phyloP scores from a whole-genome alignment of 2,329 filamentous ascomycete genomes.

The Madurella fahalii region DNA sequence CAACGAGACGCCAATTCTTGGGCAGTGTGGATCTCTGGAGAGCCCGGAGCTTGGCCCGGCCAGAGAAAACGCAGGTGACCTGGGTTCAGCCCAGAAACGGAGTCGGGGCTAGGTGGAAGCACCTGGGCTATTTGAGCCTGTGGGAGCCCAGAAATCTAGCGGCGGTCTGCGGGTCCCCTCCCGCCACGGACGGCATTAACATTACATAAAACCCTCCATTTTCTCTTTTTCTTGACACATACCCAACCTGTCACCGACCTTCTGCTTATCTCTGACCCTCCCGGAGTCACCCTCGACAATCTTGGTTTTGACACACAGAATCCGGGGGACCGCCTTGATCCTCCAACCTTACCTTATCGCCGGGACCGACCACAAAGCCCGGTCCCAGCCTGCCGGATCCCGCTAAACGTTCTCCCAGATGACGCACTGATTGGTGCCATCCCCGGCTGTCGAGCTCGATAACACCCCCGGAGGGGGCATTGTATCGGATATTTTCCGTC shows the following conservation, averaged over 20 bases:
- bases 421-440: conserved; percentile 42
- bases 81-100: conserved; percentile 21
- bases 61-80: conserved; percentile 24
- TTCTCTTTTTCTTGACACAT: conserved; percentile 40
- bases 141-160: conserved; percentile 20
- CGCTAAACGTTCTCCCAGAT: conserved; percentile 31
- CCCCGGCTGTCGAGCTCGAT: conserved; percentile 26
- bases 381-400: conserved; percentile 39
- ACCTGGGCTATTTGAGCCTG: conserved; percentile 25
- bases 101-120: conserved; percentile 21
- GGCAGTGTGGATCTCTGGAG: background rate
- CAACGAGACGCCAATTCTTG: conserved; percentile 6
- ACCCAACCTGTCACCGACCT: conserved; percentile 38
- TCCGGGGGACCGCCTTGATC: conserved; percentile 33
- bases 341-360: conserved; percentile 33
- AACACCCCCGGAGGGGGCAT: conserved; percentile 22
- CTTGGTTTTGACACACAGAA: conserved; percentile 28
- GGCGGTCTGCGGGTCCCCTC: conserved; percentile 25
- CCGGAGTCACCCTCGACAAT: conserved; percentile 28
- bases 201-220: conserved; percentile 48
- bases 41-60: conserved; percentile 11
- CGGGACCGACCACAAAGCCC: conserved; percentile 26
- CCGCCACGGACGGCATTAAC: conserved; percentile 35
- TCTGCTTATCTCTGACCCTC: conserved; percentile 35
- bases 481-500: conserved; percentile 26